phyloP scores from a whole-genome alignment of 805 yeast species.

The Kluyveromyces siamensis region DNA sequence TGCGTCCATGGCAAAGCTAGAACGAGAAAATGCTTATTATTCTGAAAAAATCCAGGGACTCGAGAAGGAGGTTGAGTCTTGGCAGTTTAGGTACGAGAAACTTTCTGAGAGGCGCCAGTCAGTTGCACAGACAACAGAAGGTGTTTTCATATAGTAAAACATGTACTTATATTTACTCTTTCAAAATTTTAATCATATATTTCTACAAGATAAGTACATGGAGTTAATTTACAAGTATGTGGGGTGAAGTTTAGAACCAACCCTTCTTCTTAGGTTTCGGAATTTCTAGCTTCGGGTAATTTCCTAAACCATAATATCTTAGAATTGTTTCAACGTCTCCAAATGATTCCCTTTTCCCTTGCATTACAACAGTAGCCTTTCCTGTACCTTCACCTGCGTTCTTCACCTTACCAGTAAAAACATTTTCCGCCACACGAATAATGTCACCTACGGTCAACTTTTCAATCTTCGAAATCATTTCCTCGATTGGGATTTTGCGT shows the following conservation, averaged over 20 bases:
- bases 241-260: constrained; percentile 20
- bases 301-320: constrained; percentile 66
- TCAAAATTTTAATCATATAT: neutral
- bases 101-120: constrained; percentile 13
- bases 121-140: constrained; percentile 11
- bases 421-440: constrained; percentile 60
- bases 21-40: constrained; percentile 47
- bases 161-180: neutral
- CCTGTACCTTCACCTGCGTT: constrained; percentile 44
- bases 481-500: constrained; percentile 60
- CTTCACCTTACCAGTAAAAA: constrained; percentile 57
- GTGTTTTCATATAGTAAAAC: constrained; percentile 17
- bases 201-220: neutral
- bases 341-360: constrained; percentile 76
- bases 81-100: constrained; percentile 36
- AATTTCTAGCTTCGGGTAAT: constrained; percentile 9
- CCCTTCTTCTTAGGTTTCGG: constrained; percentile 7
- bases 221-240: neutral
- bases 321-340: constrained; percentile 72
- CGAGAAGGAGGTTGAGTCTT: constrained; percentile 49
- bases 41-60: constrained; percentile 43
- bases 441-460: constrained; percentile 59
- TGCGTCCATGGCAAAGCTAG: constrained; percentile 36
- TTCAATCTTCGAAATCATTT: constrained; percentile 76
- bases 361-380: constrained; percentile 78